Evolutionary conservation across 164 flowering plant species (phyloP).

Genomic region (Cinnamomum chago): DNA sequence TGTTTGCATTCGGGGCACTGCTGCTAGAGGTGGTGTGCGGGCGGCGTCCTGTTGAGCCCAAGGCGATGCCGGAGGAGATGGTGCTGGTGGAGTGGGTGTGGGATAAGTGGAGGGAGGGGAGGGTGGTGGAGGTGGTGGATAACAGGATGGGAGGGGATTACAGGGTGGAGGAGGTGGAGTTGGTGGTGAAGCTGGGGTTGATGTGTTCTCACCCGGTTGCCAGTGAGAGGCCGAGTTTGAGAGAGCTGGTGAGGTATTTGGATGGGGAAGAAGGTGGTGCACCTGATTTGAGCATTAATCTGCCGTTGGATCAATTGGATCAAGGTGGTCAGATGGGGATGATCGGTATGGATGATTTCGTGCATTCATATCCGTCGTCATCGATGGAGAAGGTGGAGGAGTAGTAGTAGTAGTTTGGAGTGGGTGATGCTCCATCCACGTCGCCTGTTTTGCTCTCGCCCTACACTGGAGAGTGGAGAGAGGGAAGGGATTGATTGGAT

Average conservation of each 20-base stretch:
- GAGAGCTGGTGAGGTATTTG: constrained; percentile 46
- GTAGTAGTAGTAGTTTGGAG: not conserved
- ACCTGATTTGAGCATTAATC: constrained; percentile 18
- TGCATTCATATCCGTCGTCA: constrained; percentile 28
- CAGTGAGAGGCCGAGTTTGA: constrained; percentile 38
- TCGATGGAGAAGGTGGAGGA: constrained; percentile 12
- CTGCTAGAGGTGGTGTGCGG: constrained; percentile 57
- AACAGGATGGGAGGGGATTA: constrained; percentile 22
- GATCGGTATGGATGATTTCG: constrained; percentile 24
- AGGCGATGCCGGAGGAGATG: constrained; percentile 40
- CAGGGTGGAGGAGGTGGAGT: constrained; percentile 28
- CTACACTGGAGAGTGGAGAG: not conserved
- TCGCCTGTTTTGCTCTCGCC: not conserved
- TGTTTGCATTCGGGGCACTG: constrained; percentile 58
- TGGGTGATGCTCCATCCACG: not conserved
- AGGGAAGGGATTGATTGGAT: not conserved
- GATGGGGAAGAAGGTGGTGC: constrained; percentile 38
- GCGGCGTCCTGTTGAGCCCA: constrained; percentile 55
- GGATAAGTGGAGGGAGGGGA: constrained; percentile 36
- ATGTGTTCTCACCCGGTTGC: constrained; percentile 38
- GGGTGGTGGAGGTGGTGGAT: constrained; percentile 39
- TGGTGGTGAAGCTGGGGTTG: constrained; percentile 45
- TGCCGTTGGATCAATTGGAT: constrained; percentile 4
- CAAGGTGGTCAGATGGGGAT: not conserved
- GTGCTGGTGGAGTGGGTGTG: constrained; percentile 62